Base-by-base conservation (phyloP, 2,329 filamentous ascomycete species). In the Fusarium praegraminearum region DNA sequence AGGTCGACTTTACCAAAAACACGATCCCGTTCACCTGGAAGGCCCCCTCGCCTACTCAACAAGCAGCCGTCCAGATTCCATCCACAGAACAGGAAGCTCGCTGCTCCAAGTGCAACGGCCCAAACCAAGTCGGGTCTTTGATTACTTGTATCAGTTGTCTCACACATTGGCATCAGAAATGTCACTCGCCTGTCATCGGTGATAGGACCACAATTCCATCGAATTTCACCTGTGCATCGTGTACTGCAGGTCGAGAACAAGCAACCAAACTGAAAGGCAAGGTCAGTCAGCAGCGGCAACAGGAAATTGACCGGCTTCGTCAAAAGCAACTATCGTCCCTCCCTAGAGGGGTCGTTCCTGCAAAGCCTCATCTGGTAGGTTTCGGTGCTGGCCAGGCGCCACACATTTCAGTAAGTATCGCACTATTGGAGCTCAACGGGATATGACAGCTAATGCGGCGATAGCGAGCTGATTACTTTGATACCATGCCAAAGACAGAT, bases 401-500 rank as follows among this genome's bases (percentile, higher is more conserved):
- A 2, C 74, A 76, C 28, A 58, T 68, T n/a, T 70, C 76, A 43
- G 81, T 82, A 70, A 73, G 79, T 76, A 20, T n/a, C 22, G n/a
- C 20, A 5, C 3, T 45, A 32, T 32, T 10, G 28, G 20, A 22
- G 6, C 10, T 22, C 13, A 24, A n/a, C 26, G n/a, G 15, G 40
- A 41, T 20, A 51, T 62, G 20, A 53, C 46, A 20, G 40, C 49
- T 53, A 36, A 43, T 2, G 33, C 7, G 47, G n/a, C 10, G 12
- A 20, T 43, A 83, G 81, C 78, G 80, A 24, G 73, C 75, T 20
- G 75, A 79, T 33, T 83, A 83, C 61, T 83, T 83, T 60, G 76
- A 73, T 22, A 62, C 67, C 10, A 78, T 81, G 61, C 76, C 75
- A 49, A 80, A 75, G 49, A 79, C 74, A 7, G 81, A 83, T 53